phyloP scores from a whole-genome alignment of 1,284 basidiomycete species.

The Cystobasidium sp. region DNA sequence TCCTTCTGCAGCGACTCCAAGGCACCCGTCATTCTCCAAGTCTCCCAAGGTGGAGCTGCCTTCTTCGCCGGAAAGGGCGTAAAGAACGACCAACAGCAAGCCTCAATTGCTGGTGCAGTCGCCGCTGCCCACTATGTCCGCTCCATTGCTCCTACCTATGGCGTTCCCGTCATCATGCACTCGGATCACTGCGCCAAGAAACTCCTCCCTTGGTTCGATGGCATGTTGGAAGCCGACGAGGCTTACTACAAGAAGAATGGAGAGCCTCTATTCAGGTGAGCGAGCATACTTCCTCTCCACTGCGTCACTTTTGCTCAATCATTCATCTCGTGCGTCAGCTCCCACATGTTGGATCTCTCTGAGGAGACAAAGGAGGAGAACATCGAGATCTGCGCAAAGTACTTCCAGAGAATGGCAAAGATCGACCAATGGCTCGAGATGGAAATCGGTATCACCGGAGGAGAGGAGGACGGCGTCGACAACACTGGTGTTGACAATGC shows the following conservation, averaged over 20 bases:
- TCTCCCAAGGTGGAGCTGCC: slow-evolving; percentile 94
- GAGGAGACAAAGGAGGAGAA: slow-evolving; percentile 98
- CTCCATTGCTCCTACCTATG: slow-evolving; percentile 82
- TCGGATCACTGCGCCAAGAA: slow-evolving; percentile 99
- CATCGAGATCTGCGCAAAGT: slow-evolving; percentile 90
- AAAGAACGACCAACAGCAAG: slow-evolving; percentile 92
- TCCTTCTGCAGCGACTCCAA: slow-evolving; percentile 73
- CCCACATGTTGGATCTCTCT: slow-evolving; percentile 99
- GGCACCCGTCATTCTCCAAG: slow-evolving; percentile 95
- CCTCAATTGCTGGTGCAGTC: slow-evolving; percentile 88
- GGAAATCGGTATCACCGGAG: slow-evolving; percentile 98
- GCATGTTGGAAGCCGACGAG: slow-evolving; percentile 97
- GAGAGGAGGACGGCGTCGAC: slow-evolving; percentile 50
- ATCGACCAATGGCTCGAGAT: slow-evolving; percentile 97
- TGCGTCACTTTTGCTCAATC: not conserved
- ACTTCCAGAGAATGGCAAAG: slow-evolving; percentile 94
- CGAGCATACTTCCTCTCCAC: not conserved
- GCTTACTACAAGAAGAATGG: slow-evolving; percentile 87
- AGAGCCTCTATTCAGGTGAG: slow-evolving; percentile 84
- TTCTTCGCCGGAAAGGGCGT: slow-evolving; percentile 98
- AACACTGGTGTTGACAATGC: slow-evolving; percentile 84
- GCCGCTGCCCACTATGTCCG: slow-evolving; percentile 94
- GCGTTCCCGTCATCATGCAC: slow-evolving; percentile 96
- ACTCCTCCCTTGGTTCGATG: slow-evolving; percentile 97
- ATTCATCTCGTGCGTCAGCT: slow-evolving; percentile 56